A percentile compares a stretch with the other conserved stretches of the same genome.
Conservation (phyloP, 1,139 yeast species). For the Kurtzmaniella quercitrusa region DNA sequence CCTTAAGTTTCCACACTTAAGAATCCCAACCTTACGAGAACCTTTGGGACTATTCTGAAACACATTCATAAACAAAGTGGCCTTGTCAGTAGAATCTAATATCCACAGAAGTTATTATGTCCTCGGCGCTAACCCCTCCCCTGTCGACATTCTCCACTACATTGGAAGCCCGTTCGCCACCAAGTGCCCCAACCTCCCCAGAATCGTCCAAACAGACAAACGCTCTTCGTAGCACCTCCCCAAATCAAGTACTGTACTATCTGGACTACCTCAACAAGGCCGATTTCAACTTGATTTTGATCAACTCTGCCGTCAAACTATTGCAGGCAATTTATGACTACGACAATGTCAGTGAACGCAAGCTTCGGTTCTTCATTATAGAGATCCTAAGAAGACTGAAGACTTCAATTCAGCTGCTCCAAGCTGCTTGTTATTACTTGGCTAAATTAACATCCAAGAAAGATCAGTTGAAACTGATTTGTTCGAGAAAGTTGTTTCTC, state of each 20-base stretch:
- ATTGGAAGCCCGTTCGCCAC: conserved; percentile 4
- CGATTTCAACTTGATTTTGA: conserved; percentile 39
- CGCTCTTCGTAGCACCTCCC: conserved; percentile 10
- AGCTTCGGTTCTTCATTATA: conserved; percentile 46
- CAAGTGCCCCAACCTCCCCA: conserved; percentile 4
- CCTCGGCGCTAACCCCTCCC: conserved; percentile 1
- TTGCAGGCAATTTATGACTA: conserved; percentile 28
- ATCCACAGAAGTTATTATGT: too few species aligned
- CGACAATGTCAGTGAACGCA: conserved; percentile 15
- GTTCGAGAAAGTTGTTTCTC: conserved; percentile 65
- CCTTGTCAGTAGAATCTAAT: too few species aligned
- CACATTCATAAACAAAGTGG: too few species aligned
- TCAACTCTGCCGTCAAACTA: conserved; percentile 35
- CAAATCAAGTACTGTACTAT: conserved; percentile 40
- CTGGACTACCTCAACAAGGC: conserved; percentile 35
- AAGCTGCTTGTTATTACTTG: conserved; percentile 62
- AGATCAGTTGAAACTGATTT: conserved; percentile 15
- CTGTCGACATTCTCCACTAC: conserved; percentile 5
- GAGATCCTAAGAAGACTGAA: conserved; percentile 69
- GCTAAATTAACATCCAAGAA: conserved; percentile 35
- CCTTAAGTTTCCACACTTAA: too few species aligned
- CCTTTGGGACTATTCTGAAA: too few species aligned
- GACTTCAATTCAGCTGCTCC: conserved; percentile 61
- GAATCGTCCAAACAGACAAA: not conserved
- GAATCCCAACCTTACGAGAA: too few species aligned